Evolutionary conservation across 2,329 filamentous ascomycete genomes (phyloP).

Genomic region (Penicillium polonicum): DNA sequence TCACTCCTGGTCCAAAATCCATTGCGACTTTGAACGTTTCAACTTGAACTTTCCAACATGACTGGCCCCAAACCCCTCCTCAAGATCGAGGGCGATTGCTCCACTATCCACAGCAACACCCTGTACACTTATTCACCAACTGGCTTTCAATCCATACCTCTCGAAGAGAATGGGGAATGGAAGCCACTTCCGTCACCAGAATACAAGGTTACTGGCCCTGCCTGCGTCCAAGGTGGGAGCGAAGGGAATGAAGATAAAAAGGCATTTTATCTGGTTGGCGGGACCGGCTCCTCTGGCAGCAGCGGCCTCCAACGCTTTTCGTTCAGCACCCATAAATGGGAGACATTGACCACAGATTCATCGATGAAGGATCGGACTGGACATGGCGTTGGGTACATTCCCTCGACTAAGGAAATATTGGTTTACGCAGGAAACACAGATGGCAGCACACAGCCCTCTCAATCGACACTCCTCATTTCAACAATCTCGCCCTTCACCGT

Average conservation of each 20-base stretch:
- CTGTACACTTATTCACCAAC: conserved; percentile 78
- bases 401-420: conserved; percentile 67
- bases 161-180: conserved; percentile 73
- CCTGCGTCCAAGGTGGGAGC: conserved; percentile 71
- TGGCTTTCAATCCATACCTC: conserved; percentile 70
- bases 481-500: conserved; percentile 65
- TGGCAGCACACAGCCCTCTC: conserved; percentile 58
- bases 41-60: conserved; percentile 52
- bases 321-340: conserved; percentile 59
- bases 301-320: conserved; percentile 71
- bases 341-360: conserved; percentile 51
- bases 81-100: conserved; percentile 74
- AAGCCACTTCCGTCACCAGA: conserved; percentile 59
- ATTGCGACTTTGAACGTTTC: conserved; percentile 13
- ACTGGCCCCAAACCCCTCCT: conserved; percentile 67
- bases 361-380: conserved; percentile 68
- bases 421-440: conserved; percentile 76
- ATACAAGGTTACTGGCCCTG: conserved; percentile 68
- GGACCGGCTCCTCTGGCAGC: conserved; percentile 61
- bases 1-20: conserved; percentile 32
- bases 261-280: conserved; percentile 79
- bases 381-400: conserved; percentile 75
- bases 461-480: conserved; percentile 72
- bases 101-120: conserved; percentile 74
- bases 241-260: conserved; percentile 45